Conservation (phyloP, 2,329 filamentous ascomycete species). For the Colletotrichum cuscutae region DNA sequence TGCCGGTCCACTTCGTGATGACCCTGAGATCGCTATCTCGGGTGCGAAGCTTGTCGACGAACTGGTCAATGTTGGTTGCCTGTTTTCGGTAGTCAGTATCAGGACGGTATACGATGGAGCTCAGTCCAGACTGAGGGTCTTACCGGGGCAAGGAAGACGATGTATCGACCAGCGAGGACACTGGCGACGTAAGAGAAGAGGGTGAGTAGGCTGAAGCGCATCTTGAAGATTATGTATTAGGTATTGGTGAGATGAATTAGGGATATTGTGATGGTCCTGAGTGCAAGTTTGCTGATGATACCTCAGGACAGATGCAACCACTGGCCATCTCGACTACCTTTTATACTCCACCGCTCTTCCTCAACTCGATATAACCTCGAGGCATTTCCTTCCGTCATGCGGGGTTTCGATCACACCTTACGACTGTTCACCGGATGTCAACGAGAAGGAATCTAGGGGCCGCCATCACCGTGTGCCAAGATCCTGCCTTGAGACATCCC, state of each 20-base stretch:
- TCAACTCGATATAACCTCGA: not conserved
- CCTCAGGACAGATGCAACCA: not conserved
- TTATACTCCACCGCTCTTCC: not conserved
- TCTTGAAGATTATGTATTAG: not conserved
- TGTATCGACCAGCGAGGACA: constrained; percentile 8
- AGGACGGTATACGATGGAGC: not conserved
- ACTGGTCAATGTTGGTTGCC: constrained; percentile 9
- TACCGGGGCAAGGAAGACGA: constrained; percentile 23
- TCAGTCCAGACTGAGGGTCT: not conserved
- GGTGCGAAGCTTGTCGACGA: constrained; percentile 5
- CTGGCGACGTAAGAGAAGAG: not conserved
- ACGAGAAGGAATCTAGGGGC: not conserved
- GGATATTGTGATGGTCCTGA: no score
- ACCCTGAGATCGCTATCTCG: not conserved
- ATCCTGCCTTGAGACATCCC: not conserved
- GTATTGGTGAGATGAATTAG: not conserved
- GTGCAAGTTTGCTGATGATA: not conserved
- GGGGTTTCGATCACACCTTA: not conserved
- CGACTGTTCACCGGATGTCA: not conserved
- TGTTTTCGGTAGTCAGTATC: not conserved
- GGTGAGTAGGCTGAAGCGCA: not conserved
- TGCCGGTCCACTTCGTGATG: not conserved
- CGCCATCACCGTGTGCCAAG: not conserved
- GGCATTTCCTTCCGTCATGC: not conserved
- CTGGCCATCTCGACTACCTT: not conserved